phyloP scores from a whole-genome alignment of 1,139 yeast genomes.

The Saccharomycopsis crataegensis region DNA sequence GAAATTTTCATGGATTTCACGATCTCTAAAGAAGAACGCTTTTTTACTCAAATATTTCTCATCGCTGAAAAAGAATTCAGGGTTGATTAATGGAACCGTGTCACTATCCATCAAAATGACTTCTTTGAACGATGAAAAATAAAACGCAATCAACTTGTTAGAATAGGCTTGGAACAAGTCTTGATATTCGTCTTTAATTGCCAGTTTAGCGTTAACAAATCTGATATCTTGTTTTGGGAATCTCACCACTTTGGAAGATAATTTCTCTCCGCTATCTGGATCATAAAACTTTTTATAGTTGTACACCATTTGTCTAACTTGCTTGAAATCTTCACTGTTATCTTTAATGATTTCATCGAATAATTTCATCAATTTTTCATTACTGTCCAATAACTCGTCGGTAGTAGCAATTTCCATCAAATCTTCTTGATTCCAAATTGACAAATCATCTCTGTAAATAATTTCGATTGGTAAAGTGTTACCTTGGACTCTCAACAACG shows the following conservation, averaged over 20 bases:
- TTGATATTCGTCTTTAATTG: slow-evolving; percentile 29
- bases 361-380: slow-evolving; percentile 2
- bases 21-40: slow-evolving; percentile 41
- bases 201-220: slow-evolving; percentile 36
- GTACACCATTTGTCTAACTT: slow-evolving; percentile 10
- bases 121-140: slow-evolving; percentile 44
- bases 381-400: slow-evolving; percentile 17
- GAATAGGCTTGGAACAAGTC: slow-evolving; percentile 37
- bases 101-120: slow-evolving; percentile 44
- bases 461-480: slow-evolving; percentile 20
- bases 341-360: slow-evolving; percentile 15
- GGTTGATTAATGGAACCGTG: slow-evolving; percentile 36
- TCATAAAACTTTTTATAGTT: slow-evolving; percentile 10
- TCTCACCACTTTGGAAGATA: neutral
- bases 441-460: slow-evolving; percentile 19
- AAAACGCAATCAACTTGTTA: slow-evolving; percentile 40
- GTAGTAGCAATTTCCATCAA: slow-evolving; percentile 19
- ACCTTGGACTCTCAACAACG: slow-evolving; percentile 18
- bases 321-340: slow-evolving; percentile 21
- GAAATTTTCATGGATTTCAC: slow-evolving; percentile 31
- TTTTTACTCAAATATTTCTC: slow-evolving; percentile 33
- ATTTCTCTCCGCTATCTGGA: slow-evolving; percentile 3
- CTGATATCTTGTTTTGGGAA: slow-evolving; percentile 39
- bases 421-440: slow-evolving; percentile 18
- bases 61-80: slow-evolving; percentile 34